Evolutionary conservation across 1,284 basidiomycete genomes (phyloP).

Genomic region (Heterobasidion occidentale): DNA sequence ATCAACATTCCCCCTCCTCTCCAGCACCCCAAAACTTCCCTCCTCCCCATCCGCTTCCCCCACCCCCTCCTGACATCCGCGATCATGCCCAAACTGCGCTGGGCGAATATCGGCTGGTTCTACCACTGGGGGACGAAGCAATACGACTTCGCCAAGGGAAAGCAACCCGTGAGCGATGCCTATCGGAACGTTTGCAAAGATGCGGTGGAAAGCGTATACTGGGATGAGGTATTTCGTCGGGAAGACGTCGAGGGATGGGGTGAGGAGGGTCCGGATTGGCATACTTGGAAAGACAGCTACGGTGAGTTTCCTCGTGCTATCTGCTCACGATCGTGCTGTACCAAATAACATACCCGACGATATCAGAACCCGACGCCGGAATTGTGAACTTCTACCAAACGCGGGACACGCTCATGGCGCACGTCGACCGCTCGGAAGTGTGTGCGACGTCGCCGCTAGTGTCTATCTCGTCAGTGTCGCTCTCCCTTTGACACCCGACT

Average conservation of each 20-base stretch:
- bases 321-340: neutral
- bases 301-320: constrained; percentile 31
- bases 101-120: constrained; percentile 90
- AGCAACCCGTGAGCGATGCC: constrained; percentile 49
- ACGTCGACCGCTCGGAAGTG: constrained; percentile 87
- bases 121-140: constrained; percentile 92
- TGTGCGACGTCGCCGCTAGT: constrained; percentile 83
- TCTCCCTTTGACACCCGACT: too few species aligned
- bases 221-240: constrained; percentile 54
- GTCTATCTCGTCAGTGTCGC: constrained; percentile 68
- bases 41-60: constrained; percentile 48
- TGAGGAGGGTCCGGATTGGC: constrained; percentile 49
- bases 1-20: constrained; percentile 38
- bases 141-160: constrained; percentile 75
- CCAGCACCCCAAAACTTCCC: constrained; percentile 43
- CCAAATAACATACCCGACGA: neutral
- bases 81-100: constrained; percentile 70
- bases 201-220: constrained; percentile 57
- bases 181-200: constrained; percentile 53
- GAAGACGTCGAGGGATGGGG: constrained; percentile 39
- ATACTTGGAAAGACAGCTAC: constrained; percentile 66
- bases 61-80: constrained; percentile 35
- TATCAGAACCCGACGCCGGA: constrained; percentile 80
- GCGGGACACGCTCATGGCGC: constrained; percentile 87
- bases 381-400: constrained; percentile 91